Conservation (phyloP, 352 stramenopile species). For the Phytophthora pinifolia region DNA sequence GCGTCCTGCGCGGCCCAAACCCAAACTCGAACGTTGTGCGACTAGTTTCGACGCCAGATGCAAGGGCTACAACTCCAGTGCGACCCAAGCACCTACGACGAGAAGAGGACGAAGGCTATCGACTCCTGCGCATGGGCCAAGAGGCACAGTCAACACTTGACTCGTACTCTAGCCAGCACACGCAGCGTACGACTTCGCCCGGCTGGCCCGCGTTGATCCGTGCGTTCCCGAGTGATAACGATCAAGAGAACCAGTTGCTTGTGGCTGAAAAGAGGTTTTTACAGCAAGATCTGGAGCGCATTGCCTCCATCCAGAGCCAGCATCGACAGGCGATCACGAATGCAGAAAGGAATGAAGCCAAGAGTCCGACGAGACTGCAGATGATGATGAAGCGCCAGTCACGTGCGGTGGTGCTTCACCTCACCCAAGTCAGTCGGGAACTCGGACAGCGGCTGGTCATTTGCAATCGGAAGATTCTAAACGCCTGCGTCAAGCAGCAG, state of each 20-base stretch:
- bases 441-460: constrained; percentile 56
- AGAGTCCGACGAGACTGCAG: constrained; percentile 2
- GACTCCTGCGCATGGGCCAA: constrained; percentile 16
- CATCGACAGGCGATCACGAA: constrained; percentile 22
- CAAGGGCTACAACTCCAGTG: neutral
- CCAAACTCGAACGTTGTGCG: constrained; percentile 29
- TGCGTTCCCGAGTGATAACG: constrained; percentile 48
- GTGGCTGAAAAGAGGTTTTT: constrained; percentile 64
- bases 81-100: constrained; percentile 4
- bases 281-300: constrained; percentile 50
- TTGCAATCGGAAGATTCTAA: constrained; percentile 63
- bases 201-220: constrained; percentile 45
- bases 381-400: constrained; percentile 16
- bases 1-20: constrained; percentile 52
- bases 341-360: neutral
- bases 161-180: neutral
- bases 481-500: constrained; percentile 53
- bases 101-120: constrained; percentile 29
- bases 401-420: constrained; percentile 47
- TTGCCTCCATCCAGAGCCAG: constrained; percentile 26
- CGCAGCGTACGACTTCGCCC: neutral
- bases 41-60: constrained; percentile 14
- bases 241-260: constrained; percentile 50
- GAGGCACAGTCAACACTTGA: constrained; percentile 26
- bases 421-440: constrained; percentile 46